Evolutionary conservation across 306 rosid species (phyloP).

Genomic region (Cyamopsis tetragonoloba): DNA sequence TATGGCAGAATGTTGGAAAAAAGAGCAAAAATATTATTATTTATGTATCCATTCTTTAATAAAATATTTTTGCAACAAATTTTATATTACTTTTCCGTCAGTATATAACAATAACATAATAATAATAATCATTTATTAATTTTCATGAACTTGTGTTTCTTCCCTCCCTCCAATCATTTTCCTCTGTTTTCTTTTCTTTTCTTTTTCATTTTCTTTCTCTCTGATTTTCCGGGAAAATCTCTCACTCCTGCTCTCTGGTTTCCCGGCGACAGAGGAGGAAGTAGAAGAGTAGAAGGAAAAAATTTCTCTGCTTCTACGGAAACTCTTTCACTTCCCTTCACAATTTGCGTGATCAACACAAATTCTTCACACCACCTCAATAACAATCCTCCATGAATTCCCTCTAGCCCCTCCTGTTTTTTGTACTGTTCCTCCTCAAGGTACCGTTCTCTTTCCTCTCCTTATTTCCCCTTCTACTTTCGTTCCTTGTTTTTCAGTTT

Average conservation of each 20-base stretch:
- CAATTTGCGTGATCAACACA: conserved; percentile 39
- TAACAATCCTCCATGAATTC: conserved; percentile 30
- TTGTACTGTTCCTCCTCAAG: conserved; percentile 17
- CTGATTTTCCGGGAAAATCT: conserved; percentile 33
- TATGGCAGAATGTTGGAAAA: conserved; percentile 29
- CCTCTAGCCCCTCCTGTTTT: conserved; percentile 21
- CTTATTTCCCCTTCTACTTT: background rate
- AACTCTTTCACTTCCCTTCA: conserved; percentile 37
- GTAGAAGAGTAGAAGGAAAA: conserved; percentile 81
- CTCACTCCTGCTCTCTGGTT: conserved; percentile 49
- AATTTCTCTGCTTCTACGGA: conserved; percentile 90
- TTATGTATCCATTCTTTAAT: background rate
- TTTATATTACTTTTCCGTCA: background rate
- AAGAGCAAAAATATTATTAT: background rate
- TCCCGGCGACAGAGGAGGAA: conserved; percentile 79
- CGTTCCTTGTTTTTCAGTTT: background rate
- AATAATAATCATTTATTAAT: conserved; percentile 12
- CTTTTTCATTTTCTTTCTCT: background rate
- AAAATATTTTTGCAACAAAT: background rate
- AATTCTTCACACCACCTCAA: conserved; percentile 16
- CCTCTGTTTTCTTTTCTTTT: conserved; percentile 8
- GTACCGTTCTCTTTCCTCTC: conserved; percentile 21
- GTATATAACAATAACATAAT: background rate
- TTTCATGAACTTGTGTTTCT: conserved; percentile 34
- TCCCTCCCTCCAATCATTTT: conserved; percentile 88